Percentiles rank a stretch among this genome's conserved stretches.
Conservation (phyloP, 1,139 yeast genomes). For the Debaryomycetaceae sp. region DNA sequence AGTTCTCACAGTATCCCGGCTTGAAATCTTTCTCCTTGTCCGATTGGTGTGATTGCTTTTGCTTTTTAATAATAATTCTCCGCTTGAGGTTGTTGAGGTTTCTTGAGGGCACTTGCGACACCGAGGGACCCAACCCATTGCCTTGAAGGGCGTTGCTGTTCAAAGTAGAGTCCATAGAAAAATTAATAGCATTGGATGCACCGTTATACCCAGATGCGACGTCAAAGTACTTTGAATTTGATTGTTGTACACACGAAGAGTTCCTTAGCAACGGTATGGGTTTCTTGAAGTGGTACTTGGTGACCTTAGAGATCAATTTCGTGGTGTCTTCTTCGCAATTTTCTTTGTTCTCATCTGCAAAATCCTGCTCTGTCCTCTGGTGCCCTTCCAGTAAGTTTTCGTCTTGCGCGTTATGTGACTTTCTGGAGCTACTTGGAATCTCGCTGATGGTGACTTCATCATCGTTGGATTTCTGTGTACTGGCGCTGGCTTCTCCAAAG, state of each 20-base stretch:
- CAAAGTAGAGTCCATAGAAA: constrained; percentile 44
- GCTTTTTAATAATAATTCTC: constrained; percentile 43
- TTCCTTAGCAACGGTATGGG: constrained; percentile 26
- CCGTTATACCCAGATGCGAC: constrained; percentile 81
- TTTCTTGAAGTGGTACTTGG: constrained; percentile 15
- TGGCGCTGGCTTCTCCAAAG: constrained; percentile 27
- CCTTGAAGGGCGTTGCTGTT: constrained; percentile 41
- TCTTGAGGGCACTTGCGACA: constrained; percentile 66
- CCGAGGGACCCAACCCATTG: constrained; percentile 68
- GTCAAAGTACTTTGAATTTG: constrained; percentile 50
- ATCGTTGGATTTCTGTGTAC: constrained; percentile 24
- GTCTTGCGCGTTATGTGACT: background rate
- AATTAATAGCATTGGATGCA: constrained; percentile 46
- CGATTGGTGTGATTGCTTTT: constrained; percentile 48
- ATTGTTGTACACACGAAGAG: constrained; percentile 29
- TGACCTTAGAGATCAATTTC: constrained; percentile 4
- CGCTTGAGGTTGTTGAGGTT: constrained; percentile 60
- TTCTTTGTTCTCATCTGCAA: constrained; percentile 9
- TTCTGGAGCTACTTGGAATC: constrained; percentile 12
- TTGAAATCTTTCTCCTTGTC: constrained; percentile 30
- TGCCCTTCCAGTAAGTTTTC: background rate
- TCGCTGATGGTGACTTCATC: constrained; percentile 16
- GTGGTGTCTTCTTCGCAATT: constrained; percentile 7
- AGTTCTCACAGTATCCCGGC: constrained; percentile 90
- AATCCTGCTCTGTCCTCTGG: background rate